These are phyloP conservation scores for Singerocomus rubriflavus DNA, from an alignment of 1,284 basidiomycete species.

Conservation along the genomic window DNA sequence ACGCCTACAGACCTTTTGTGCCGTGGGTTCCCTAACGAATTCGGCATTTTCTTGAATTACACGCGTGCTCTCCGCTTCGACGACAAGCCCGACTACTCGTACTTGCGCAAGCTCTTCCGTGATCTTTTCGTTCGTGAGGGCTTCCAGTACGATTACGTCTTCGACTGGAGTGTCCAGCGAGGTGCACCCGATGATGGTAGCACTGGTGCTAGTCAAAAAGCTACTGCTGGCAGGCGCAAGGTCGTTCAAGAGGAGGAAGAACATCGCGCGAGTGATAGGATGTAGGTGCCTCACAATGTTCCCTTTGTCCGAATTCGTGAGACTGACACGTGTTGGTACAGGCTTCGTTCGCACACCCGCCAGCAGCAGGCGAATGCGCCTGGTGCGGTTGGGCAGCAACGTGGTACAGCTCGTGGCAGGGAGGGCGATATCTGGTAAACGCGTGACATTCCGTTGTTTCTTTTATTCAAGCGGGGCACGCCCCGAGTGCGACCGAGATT, in stretches of 20 bases:
- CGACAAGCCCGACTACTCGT: constrained; percentile 98
- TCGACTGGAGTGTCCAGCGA: constrained; percentile 94
- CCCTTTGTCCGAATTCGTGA: constrained; percentile 18
- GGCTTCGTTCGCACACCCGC: constrained; percentile 82
- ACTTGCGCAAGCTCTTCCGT: constrained; percentile 96
- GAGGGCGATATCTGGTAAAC: constrained; percentile 74
- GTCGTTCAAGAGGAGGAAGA: constrained; percentile 78
- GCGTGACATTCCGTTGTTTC: constrained; percentile 35
- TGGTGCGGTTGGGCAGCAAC: constrained; percentile 54
- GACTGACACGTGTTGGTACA: constrained; percentile 31
- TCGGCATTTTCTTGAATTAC: constrained; percentile 97
- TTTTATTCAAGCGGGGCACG: constrained; percentile 45
- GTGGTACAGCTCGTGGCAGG: constrained; percentile 50
- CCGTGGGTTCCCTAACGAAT: constrained; percentile 97
- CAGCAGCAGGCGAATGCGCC: constrained; percentile 61
- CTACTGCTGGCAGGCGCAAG: constrained; percentile 61
- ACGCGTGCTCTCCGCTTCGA: constrained; percentile 96
- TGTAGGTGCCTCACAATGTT: constrained; percentile 51
- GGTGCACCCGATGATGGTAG: constrained; percentile 62
- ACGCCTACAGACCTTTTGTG: constrained; percentile 94
- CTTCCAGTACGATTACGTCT: constrained; percentile 97
- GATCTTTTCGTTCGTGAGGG: constrained; percentile 96
- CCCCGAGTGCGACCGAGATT: constrained; percentile 61
- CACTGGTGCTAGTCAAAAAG: constrained; percentile 58
- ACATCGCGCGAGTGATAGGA: constrained; percentile 72